Evolutionary conservation across 1,139 yeast species (phyloP).

Genomic region (Saccharomyces hybrid): DNA sequence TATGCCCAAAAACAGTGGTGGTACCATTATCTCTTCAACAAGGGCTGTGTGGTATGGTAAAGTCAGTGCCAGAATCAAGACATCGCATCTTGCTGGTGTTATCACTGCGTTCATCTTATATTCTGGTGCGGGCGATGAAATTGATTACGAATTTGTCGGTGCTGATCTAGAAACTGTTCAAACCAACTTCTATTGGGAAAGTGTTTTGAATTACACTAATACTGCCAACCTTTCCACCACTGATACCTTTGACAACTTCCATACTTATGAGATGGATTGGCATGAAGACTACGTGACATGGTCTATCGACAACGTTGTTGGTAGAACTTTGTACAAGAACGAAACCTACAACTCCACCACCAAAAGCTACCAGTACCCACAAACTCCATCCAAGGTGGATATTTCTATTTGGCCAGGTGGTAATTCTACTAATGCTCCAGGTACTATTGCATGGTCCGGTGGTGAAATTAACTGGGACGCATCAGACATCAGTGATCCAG

Average conservation of each 20-base stretch:
- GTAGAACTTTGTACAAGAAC: constrained; percentile 57
- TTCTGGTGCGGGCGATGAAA: constrained; percentile 84
- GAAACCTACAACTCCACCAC: constrained; percentile 65
- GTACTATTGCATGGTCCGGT: constrained; percentile 93
- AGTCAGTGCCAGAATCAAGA: constrained; percentile 56
- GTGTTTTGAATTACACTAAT: constrained; percentile 60
- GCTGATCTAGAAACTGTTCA: constrained; percentile 57
- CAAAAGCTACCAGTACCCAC: constrained; percentile 60
- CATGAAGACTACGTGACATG: constrained; percentile 62
- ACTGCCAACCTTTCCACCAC: constrained; percentile 40
- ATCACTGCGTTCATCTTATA: constrained; percentile 77
- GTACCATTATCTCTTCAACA: constrained; percentile 76
- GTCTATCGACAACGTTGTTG: constrained; percentile 62
- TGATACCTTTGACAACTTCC: constrained; percentile 59
- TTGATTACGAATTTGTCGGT: constrained; percentile 84
- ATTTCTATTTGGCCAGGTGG: constrained; percentile 94
- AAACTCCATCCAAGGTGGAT: constrained; percentile 82
- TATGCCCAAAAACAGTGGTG: constrained; percentile 72
- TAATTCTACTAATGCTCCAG: constrained; percentile 49
- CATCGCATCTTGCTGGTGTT: constrained; percentile 75
- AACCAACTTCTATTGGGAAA: constrained; percentile 73
- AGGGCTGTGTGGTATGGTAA: constrained; percentile 84
- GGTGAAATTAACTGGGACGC: constrained; percentile 81
- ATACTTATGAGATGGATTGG: constrained; percentile 81
- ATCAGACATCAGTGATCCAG: constrained; percentile 59